Conservation (phyloP, 2,329 filamentous ascomycete genomes). For the Beauveria varroae region DNA sequence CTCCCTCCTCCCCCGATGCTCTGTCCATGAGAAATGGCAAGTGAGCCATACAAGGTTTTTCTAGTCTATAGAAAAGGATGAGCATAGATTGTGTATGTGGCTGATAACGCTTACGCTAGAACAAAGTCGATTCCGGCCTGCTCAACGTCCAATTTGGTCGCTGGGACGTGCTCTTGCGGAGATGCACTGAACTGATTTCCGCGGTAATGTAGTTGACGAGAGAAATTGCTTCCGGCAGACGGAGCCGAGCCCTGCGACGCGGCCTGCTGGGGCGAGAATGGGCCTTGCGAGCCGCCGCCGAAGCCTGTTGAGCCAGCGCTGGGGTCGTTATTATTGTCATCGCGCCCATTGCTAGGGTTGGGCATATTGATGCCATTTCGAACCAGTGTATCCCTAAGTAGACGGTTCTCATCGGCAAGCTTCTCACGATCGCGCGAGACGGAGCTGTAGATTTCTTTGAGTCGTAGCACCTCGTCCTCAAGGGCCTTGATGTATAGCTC, state of each 20-base stretch:
- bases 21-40: slow-evolving; percentile 68
- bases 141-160: slow-evolving; percentile 57
- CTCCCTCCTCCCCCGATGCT: slow-evolving; percentile 50
- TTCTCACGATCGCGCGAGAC: slow-evolving; percentile 69
- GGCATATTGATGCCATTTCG: slow-evolving; percentile 42
- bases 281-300: slow-evolving; percentile 14
- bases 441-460: slow-evolving; percentile 77
- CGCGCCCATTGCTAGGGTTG: slow-evolving; percentile 17
- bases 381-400: slow-evolving; percentile 52
- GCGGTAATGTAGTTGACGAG: not conserved
- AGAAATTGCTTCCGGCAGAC: slow-evolving; percentile 20
- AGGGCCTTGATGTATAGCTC: slow-evolving; percentile 92
- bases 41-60: slow-evolving; percentile 90
- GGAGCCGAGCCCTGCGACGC: slow-evolving; percentile 33
- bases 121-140: slow-evolving; percentile 86
- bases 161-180: slow-evolving; percentile 21
- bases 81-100: not conserved
- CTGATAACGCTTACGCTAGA: slow-evolving; percentile 56
- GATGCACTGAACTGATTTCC: slow-evolving; percentile 24
- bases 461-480: slow-evolving; percentile 80
- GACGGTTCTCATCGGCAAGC: slow-evolving; percentile 70
- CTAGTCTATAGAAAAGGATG: slow-evolving; percentile 55
- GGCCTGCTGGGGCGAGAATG: slow-evolving; percentile 41
- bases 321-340: slow-evolving; percentile 39
- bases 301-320: slow-evolving; percentile 32